A percentile compares a stretch with the other conserved stretches of the same genome.
These are phyloP conservation scores for Lycium barbarum DNA, from an alignment of 257 asterid species.

Conservation along the genomic window DNA sequence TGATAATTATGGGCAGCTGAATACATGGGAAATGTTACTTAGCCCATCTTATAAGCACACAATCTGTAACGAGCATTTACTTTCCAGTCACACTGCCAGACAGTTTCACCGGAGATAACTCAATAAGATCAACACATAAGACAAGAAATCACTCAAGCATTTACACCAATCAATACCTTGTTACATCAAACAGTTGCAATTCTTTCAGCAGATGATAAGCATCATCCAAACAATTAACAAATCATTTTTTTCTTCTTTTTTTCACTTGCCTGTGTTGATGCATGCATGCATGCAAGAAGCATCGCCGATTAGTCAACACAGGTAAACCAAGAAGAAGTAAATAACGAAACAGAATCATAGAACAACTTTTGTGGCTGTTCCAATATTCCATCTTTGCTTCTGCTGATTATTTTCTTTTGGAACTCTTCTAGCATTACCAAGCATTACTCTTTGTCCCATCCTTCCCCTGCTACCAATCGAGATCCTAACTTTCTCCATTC, in stretches of 20 bases:
- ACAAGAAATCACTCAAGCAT: not conserved
- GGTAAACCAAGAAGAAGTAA: not conserved
- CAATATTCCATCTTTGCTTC: constrained; percentile 84
- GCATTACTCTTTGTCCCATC: constrained; percentile 64
- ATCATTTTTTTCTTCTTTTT: not conserved
- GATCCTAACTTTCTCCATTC: constrained; percentile 82
- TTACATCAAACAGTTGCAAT: not conserved
- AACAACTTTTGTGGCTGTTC: constrained; percentile 61
- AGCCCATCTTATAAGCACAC: too few species aligned
- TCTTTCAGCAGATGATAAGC: constrained; percentile 18
- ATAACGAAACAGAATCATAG: constrained; percentile 42
- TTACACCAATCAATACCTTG: not conserved
- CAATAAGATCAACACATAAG: not conserved
- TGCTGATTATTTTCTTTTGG: constrained; percentile 60
- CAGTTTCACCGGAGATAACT: too few species aligned
- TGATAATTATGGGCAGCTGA: too few species aligned
- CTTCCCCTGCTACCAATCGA: constrained; percentile 86
- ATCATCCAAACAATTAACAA: constrained; percentile 6
- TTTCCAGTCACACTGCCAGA: too few species aligned
- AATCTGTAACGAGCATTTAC: too few species aligned
- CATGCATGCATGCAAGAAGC: constrained; percentile 15
- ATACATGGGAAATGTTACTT: too few species aligned
- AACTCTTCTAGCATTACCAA: constrained; percentile 69
- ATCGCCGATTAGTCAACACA: not conserved
- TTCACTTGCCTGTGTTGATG: not conserved